phyloP scores from a whole-genome alignment of 31 red algal genomes.

The Odonthalia washingtoniensis region DNA sequence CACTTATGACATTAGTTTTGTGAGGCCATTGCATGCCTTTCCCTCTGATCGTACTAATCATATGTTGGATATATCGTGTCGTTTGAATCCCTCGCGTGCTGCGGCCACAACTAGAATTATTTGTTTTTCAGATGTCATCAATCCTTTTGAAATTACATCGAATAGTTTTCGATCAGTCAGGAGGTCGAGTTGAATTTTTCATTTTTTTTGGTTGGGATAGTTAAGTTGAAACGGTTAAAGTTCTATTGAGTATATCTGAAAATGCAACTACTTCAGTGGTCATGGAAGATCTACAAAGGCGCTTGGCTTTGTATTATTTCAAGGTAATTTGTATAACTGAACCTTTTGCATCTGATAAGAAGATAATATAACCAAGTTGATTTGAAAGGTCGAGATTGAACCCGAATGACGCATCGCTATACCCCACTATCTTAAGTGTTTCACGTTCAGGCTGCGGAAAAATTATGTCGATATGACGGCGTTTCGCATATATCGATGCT shows the following conservation, averaged over 20 bases:
- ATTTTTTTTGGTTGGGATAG: not conserved
- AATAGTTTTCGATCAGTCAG: slow-evolving; percentile 23
- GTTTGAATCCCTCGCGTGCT: too few relatives aligned
- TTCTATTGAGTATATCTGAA: slow-evolving; percentile 34
- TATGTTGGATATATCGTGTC: slow-evolving; percentile 48
- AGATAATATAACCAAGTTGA: slow-evolving; percentile 37
- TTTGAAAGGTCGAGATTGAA: slow-evolving; percentile 25
- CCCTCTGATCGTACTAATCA: slow-evolving; percentile 35
- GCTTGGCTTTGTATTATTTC: slow-evolving; percentile 28
- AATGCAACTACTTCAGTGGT: slow-evolving; percentile 48
- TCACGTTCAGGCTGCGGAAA: not conserved
- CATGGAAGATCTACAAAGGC: slow-evolving; percentile 30
- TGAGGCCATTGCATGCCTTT: slow-evolving; percentile 42
- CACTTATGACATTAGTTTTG: slow-evolving; percentile 2
- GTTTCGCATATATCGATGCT: slow-evolving; percentile 4
- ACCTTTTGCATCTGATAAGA: slow-evolving; percentile 9
- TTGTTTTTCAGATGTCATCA: slow-evolving; percentile 31
- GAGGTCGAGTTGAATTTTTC: not conserved
- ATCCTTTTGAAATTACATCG: slow-evolving; percentile 50
- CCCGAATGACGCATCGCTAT: slow-evolving; percentile 47
- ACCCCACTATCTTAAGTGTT: slow-evolving; percentile 27
- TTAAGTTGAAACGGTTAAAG: not conserved
- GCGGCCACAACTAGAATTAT: slow-evolving; percentile 43
- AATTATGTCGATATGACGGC: not conserved
- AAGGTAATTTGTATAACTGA: slow-evolving; percentile 18